A percentile compares a stretch with the other conserved stretches of the same genome.
Evolutionary conservation across 352 stramenopile genomes (phyloP).

Genomic region (Discostella stelligera): DNA sequence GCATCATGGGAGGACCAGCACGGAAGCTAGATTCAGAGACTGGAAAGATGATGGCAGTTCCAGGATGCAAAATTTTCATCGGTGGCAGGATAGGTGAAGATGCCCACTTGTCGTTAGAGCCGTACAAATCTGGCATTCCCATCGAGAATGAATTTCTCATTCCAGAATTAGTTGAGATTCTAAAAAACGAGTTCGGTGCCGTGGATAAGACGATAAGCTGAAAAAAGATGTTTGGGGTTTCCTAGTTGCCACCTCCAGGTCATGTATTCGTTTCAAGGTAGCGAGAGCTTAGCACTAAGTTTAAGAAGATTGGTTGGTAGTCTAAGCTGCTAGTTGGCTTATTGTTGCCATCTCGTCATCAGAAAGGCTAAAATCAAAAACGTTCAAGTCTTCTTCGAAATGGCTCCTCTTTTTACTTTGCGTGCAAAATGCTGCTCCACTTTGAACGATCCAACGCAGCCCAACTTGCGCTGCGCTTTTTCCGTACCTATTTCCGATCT

Average conservation of each 20-base stretch:
- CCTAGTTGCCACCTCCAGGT: neutral
- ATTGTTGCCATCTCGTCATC: constrained; percentile 48
- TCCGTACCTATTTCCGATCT: constrained; percentile 66
- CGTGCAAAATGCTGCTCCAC: constrained; percentile 61
- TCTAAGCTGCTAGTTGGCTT: constrained; percentile 25
- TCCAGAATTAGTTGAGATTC: constrained; percentile 76
- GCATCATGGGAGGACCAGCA: constrained; percentile 85
- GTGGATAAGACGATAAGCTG: constrained; percentile 33
- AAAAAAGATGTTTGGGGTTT: constrained; percentile 23
- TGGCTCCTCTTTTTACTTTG: constrained; percentile 60
- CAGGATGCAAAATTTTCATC: constrained; percentile 86
- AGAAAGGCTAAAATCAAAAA: constrained; percentile 58
- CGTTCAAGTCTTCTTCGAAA: constrained; percentile 57
- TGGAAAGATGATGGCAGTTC: constrained; percentile 83
- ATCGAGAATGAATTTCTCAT: constrained; percentile 81
- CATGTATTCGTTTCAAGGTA: neutral
- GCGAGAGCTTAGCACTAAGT: neutral
- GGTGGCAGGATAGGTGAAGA: constrained; percentile 82
- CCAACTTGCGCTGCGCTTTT: constrained; percentile 73
- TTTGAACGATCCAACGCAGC: constrained; percentile 75
- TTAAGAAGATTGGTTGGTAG: neutral
- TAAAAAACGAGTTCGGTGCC: constrained; percentile 79
- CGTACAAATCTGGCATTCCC: constrained; percentile 71
- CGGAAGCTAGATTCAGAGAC: constrained; percentile 63
- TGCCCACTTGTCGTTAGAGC: constrained; percentile 63